Evolutionary conservation across 805 yeast species (phyloP), one percentile per base, ranked within the genome.

Genomic region (Saccharomycopsis malanga): DNA sequence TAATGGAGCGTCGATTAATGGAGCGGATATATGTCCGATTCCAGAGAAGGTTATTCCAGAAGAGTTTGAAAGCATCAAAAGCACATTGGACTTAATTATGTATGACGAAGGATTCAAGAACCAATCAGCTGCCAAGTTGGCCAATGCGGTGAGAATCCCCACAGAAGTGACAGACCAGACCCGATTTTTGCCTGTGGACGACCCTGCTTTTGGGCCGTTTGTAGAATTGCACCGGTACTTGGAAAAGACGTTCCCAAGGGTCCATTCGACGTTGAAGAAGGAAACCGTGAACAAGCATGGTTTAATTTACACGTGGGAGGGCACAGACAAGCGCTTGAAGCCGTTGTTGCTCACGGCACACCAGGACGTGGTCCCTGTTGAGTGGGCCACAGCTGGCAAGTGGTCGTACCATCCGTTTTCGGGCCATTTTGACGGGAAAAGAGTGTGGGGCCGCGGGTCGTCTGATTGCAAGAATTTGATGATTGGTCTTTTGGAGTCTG

Each of bases 331-430:
- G 9, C 48, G 60, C 3, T 64, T 80, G 53, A 79, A 81, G 59
- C 94, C 95, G 12, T 55, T 80, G 23, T 58, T 86, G 62, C 66
- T 84, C 43, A 76, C 83, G 57, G 89, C 91, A 1, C 95, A 86
- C 60, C 83, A 77, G 61, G 94, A 85, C 57, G 86, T 81, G 3
- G 95, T 86, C 21, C 94, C 95, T 1, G 82, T 83, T 7, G 83
- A 79, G 55, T 60, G 62, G 12, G 74, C 71, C 25, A 77, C 87
- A 0, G 61, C 70, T 44, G 62, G 58, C 23, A 67, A 74, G 47
- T 86, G 94, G 94, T 64, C 65, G 0, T 69, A 76, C 58, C 80
- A 79, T 9, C 94, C 95, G 2, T 83, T 77, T 49, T 61, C 70
- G 15, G 87, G 83, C 14, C 67, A 72, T 56, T 84, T 67, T 58